phyloP scores from a whole-genome alignment of 768 basidiomycete species.

The Hypholoma fasciculare region DNA sequence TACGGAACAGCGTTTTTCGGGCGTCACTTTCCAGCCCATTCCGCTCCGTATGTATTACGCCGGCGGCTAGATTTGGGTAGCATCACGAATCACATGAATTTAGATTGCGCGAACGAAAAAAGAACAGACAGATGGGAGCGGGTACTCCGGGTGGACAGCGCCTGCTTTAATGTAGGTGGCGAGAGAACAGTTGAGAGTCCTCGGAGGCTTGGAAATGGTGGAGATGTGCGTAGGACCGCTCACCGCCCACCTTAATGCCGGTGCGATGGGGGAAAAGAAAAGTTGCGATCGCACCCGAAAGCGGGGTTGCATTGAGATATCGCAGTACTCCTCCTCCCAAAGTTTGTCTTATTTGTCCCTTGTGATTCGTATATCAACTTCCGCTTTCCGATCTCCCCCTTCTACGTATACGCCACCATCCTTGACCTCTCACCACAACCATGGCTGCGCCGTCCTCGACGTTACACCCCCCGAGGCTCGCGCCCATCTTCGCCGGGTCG shows the following conservation, averaged over 20 bases:
- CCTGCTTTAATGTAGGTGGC: neutral
- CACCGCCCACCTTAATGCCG: slow-evolving; percentile 24
- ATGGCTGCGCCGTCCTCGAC: slow-evolving; percentile 42
- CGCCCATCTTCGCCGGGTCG: slow-evolving; percentile 68
- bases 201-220: slow-evolving; percentile 9
- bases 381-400: slow-evolving; percentile 10
- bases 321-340: neutral
- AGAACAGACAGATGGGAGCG: neutral
- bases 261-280: slow-evolving; percentile 2
- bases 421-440: slow-evolving; percentile 22
- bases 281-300: slow-evolving; percentile 2
- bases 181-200: neutral
- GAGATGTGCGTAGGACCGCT: slow-evolving; percentile 24
- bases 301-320: neutral
- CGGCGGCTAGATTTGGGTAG: neutral
- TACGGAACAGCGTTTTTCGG: slow-evolving; percentile 19
- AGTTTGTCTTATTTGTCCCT: neutral
- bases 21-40: slow-evolving; percentile 5
- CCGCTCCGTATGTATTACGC: slow-evolving; percentile 18
- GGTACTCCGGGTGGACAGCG: neutral
- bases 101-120: neutral
- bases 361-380: slow-evolving; percentile 12
- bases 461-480: slow-evolving; percentile 73
- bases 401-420: slow-evolving; percentile 1
- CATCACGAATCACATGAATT: slow-evolving; percentile 21